A percentile compares a stretch with the other conserved stretches of the same genome.
These are phyloP conservation scores for Beta lomatogona DNA, from an alignment of 179 eudicot genomes.

Conservation along the genomic window DNA sequence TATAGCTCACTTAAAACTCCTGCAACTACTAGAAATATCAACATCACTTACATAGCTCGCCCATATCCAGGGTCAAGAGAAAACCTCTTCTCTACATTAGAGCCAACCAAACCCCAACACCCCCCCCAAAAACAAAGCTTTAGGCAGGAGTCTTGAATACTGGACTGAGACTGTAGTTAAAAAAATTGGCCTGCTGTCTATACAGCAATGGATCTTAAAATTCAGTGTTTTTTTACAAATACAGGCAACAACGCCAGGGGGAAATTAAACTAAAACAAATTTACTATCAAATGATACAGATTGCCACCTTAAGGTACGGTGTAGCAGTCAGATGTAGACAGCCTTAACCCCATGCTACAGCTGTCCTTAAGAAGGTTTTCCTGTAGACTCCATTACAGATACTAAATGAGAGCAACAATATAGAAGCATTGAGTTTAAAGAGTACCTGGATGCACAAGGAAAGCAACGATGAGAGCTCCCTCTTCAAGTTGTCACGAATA, in stretches of 20 bases:
- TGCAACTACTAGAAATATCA: not conserved
- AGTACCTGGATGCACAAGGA: conserved; percentile 72
- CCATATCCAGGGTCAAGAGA: not conserved
- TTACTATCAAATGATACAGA: not conserved
- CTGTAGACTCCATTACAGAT: not conserved
- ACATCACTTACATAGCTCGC: not conserved
- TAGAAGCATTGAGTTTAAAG: not conserved
- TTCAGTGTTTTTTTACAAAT: not conserved
- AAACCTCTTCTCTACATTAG: not conserved
- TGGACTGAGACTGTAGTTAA: not conserved
- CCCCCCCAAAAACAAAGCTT: not conserved
- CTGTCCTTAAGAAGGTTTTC: not conserved
- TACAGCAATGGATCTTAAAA: not conserved
- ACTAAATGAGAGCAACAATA: not conserved
- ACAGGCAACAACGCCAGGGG: not conserved
- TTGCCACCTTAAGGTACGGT: not conserved
- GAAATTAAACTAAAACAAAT: not conserved
- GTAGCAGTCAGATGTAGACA: not conserved
- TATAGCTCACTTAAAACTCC: not conserved
- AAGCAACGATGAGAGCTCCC: conserved; percentile 51
- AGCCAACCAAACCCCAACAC: not conserved
- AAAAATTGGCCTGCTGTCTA: not conserved
- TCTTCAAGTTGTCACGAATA: conserved; percentile 68
- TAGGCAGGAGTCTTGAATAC: not conserved
- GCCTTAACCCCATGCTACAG: not conserved